A percentile compares a stretch with the other conserved stretches of the same genome.
Conservation (phyloP, 768 basidiomycete genomes). For the Roridomyces roridus region DNA sequence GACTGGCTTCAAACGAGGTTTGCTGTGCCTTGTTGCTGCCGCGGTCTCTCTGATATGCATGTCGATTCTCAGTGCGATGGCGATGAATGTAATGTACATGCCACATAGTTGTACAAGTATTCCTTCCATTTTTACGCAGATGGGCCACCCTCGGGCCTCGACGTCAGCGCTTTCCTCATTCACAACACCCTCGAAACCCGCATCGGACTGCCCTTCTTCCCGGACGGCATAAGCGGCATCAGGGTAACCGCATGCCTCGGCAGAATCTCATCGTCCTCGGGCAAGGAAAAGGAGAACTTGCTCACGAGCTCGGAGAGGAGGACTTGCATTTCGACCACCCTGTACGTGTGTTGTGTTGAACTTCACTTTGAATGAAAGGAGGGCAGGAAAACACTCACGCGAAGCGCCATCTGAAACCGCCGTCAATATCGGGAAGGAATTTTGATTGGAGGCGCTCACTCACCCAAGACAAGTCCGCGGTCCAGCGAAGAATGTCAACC, state of each 20-base stretch:
- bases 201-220: no score
- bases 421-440: background rate
- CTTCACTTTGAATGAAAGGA: background rate
- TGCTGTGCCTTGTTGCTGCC: no score
- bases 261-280: conserved; percentile 1
- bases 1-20: no score
- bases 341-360: background rate
- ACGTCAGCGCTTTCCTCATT: no score
- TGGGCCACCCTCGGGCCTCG: no score
- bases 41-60: no score
- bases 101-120: no score
- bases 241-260: background rate
- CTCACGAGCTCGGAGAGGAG: conserved; percentile 18
- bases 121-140: no score
- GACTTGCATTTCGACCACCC: conserved; percentile 22
- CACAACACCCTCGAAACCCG: no score
- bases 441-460: background rate
- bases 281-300: conserved; percentile 15
- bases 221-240: no score
- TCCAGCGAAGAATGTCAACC: conserved; percentile 1
- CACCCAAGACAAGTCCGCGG: conserved; percentile 2
- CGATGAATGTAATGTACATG: no score
- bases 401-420: conserved; percentile 22
- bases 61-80: no score
- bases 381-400: conserved; percentile 6